Percentiles rank a stretch among this genome's conserved stretches.
phyloP scores from a whole-genome alignment of 495 filamentous ascomycete species.

The Podospora comata region DNA sequence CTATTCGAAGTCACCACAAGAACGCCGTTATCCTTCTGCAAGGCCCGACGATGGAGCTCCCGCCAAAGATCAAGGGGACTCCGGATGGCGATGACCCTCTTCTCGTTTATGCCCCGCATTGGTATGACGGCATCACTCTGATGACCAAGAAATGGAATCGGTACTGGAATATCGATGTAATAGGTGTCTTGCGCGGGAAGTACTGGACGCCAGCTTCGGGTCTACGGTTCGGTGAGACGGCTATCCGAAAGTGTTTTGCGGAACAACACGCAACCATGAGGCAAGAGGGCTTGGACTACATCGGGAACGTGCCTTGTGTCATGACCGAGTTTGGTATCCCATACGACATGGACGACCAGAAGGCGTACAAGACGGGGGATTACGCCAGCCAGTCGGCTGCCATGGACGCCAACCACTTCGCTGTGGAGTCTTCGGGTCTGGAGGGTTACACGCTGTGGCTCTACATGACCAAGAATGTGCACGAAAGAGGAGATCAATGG shows the following conservation, averaged over 20 bases:
- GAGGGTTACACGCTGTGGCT: conserved; percentile 90
- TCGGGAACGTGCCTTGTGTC: conserved; percentile 85
- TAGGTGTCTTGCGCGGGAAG: conserved; percentile 83
- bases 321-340: conserved; percentile 97
- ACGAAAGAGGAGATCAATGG: conserved; percentile 91
- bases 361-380: conserved; percentile 94
- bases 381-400: conserved; percentile 90
- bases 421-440: conserved; percentile 72
- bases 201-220: conserved; percentile 87
- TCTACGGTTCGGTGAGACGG: conserved; percentile 88
- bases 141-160: conserved; percentile 99
- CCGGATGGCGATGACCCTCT: conserved; percentile 76
- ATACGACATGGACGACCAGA: conserved; percentile 96
- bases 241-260: conserved; percentile 89
- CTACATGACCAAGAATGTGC: conserved; percentile 79
- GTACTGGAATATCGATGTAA: conserved; percentile 92
- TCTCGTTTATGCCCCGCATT: conserved; percentile 91
- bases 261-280: conserved; percentile 87
- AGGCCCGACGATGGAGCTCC: conserved; percentile 86
- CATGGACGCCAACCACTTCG: conserved; percentile 97
- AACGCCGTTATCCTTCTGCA: conserved; percentile 87
- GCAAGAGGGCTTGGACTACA: conserved; percentile 83
- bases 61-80: conserved; percentile 82
- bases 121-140: conserved; percentile 92
- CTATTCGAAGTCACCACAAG: conserved; percentile 71